Conservation (phyloP, 768 basidiomycete species). For the Lanmaoa rubissima region DNA sequence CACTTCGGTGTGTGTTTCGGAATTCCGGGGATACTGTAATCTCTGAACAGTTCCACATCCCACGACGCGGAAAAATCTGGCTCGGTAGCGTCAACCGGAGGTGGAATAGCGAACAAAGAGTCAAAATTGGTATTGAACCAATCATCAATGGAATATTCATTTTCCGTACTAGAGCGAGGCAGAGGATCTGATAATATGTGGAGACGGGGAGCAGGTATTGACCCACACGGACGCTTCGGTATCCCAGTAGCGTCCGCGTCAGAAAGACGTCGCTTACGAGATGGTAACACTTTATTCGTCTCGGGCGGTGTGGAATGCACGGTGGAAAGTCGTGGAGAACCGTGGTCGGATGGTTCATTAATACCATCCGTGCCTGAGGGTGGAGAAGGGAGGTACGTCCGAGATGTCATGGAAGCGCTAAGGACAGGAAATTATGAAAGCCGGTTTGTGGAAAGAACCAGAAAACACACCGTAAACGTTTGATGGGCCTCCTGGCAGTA, state of each 20-base stretch:
- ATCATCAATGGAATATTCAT: slow-evolving; percentile 30
- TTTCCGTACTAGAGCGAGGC: slow-evolving; percentile 10
- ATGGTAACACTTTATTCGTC: neutral
- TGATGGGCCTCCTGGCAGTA: slow-evolving; percentile 4
- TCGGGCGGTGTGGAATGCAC: neutral
- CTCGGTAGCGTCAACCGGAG: slow-evolving; percentile 21
- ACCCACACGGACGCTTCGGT: slow-evolving; percentile 29
- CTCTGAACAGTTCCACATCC: slow-evolving; percentile 36
- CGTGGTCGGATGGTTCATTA: neutral
- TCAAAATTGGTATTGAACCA: slow-evolving; percentile 35
- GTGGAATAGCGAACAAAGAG: slow-evolving; percentile 28
- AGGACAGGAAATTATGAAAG: neutral
- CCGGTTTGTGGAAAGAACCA: accelerated
- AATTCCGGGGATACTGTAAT: slow-evolving; percentile 21
- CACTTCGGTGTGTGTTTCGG: neutral
- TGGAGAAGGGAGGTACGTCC: slow-evolving; percentile 12
- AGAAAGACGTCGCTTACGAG: slow-evolving; percentile 39
- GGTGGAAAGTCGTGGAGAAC: neutral
- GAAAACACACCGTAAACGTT: slow-evolving; percentile 24
- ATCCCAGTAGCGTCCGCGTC: slow-evolving; percentile 22
- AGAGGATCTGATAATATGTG: slow-evolving; percentile 36
- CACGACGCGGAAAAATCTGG: slow-evolving; percentile 26
- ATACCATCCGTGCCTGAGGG: slow-evolving; percentile 7
- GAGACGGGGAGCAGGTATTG: slow-evolving; percentile 16
- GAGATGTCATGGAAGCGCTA: slow-evolving; percentile 2